Evolutionary conservation across 2,329 filamentous ascomycete species (phyloP).

Genomic region (Verticillium dahliae): DNA sequence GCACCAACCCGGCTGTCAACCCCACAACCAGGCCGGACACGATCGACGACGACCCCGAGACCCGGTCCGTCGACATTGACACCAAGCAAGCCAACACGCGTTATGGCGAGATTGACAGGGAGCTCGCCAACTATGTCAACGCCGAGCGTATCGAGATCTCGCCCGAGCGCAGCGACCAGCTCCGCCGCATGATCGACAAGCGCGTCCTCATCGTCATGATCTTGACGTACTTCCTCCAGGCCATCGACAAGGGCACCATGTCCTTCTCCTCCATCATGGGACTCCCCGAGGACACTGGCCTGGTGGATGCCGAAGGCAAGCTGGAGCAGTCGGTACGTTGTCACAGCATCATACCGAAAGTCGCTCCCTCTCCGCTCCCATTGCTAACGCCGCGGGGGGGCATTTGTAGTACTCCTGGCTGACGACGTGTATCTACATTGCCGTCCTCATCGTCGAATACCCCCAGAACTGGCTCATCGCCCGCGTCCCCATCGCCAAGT

Average conservation of each 20-base stretch:
- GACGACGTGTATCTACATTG: constrained; percentile 69
- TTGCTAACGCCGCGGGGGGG: not conserved
- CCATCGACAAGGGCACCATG: constrained; percentile 62
- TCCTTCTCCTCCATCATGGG: constrained; percentile 61
- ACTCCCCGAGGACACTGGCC: constrained; percentile 40
- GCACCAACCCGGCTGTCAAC: constrained; percentile 13
- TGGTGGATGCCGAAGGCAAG: constrained; percentile 30
- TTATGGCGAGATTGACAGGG: constrained; percentile 48
- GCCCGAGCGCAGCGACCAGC: constrained; percentile 50
- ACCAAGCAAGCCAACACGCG: constrained; percentile 6
- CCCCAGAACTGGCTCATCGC: constrained; percentile 57
- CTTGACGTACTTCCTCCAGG: constrained; percentile 65
- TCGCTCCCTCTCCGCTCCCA: not conserved
- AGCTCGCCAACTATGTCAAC: constrained; percentile 63
- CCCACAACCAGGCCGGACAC: constrained; percentile 14
- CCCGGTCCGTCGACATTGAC: constrained; percentile 7
- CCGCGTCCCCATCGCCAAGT: constrained; percentile 61
- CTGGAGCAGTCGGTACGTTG: constrained; percentile 12
- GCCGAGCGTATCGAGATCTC: constrained; percentile 49
- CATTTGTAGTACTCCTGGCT: constrained; percentile 57
- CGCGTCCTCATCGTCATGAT: constrained; percentile 67
- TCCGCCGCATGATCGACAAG: constrained; percentile 60
- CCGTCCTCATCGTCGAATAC: constrained; percentile 64
- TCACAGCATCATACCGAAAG: not conserved
- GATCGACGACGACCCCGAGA: constrained; percentile 13